Evolutionary conservation across 179 eudicot species (phyloP).

Genomic region (Silene noctiflora): DNA sequence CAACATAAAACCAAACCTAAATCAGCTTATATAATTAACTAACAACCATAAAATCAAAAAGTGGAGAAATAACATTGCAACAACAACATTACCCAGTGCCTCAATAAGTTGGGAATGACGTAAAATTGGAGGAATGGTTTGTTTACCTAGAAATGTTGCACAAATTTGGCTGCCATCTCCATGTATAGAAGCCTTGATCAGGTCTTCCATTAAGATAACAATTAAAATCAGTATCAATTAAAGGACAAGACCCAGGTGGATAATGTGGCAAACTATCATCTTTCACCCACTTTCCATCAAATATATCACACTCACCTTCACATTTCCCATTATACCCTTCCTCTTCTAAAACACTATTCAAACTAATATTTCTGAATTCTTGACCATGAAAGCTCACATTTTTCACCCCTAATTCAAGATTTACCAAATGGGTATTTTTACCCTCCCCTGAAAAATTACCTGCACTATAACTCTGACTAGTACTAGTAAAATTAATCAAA

Average conservation of each 20-base stretch:
- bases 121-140: not conserved
- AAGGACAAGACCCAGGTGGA: slow-evolving; percentile 69
- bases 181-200: slow-evolving; percentile 48
- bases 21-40: no score
- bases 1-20: no score
- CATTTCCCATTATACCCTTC: not conserved
- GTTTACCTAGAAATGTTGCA: slow-evolving; percentile 63
- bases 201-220: slow-evolving; percentile 65
- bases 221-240: slow-evolving; percentile 69
- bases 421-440: slow-evolving; percentile 20
- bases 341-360: not conserved
- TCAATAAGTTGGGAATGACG: not conserved
- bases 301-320: slow-evolving; percentile 52
- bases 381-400: slow-evolving; percentile 36
- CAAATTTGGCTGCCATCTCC: slow-evolving; percentile 73
- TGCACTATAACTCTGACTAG: slow-evolving; percentile 12
- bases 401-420: slow-evolving; percentile 33
- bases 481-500: slow-evolving; percentile 9
- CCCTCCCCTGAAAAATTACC: slow-evolving; percentile 10
- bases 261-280: slow-evolving; percentile 64
- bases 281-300: slow-evolving; percentile 75
- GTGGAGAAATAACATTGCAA: not conserved
- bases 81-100: not conserved
- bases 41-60: no score
- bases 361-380: slow-evolving; percentile 13